Evolutionary conservation across 441 rosid genomes (phyloP).

Genomic region (Mallotus repandus): DNA sequence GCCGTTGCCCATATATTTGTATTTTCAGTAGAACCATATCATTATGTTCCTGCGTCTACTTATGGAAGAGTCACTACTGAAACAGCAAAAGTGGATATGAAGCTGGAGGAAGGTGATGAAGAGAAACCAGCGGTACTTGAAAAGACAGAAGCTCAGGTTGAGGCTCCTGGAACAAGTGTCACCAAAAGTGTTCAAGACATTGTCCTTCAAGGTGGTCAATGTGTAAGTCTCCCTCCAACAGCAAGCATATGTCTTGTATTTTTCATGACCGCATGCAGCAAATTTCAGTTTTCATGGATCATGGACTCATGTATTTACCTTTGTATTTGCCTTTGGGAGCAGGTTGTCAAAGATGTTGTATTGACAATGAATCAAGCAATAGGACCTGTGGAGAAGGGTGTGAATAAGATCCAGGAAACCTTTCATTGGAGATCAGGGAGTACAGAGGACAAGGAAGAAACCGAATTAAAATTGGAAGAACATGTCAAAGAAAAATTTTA

Average conservation of each 20-base stretch:
- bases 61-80: slow-evolving; percentile 38
- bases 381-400: slow-evolving; percentile 82
- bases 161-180: slow-evolving; percentile 78
- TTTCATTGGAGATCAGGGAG: slow-evolving; percentile 44
- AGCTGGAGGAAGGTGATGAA: slow-evolving; percentile 33
- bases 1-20: slow-evolving; percentile 80
- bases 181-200: slow-evolving; percentile 83
- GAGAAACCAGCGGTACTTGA: slow-evolving; percentile 40
- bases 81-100: slow-evolving; percentile 41
- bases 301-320: background rate
- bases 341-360: slow-evolving; percentile 81
- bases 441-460: slow-evolving; percentile 35
- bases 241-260: background rate
- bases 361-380: slow-evolving; percentile 88
- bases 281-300: background rate
- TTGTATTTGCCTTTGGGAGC: slow-evolving; percentile 3
- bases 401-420: slow-evolving; percentile 67
- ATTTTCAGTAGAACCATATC: slow-evolving; percentile 67
- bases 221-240: slow-evolving; percentile 33
- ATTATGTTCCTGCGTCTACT: slow-evolving; percentile 36
- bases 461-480: slow-evolving; percentile 35
- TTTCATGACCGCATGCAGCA: background rate
- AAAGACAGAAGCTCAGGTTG: slow-evolving; percentile 46
- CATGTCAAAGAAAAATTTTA: slow-evolving; percentile 12
- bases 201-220: slow-evolving; percentile 74